A percentile compares a stretch with the other conserved stretches of the same genome.
phyloP scores from a whole-genome alignment of 257 asterid species.

The Eustoma russellianum region DNA sequence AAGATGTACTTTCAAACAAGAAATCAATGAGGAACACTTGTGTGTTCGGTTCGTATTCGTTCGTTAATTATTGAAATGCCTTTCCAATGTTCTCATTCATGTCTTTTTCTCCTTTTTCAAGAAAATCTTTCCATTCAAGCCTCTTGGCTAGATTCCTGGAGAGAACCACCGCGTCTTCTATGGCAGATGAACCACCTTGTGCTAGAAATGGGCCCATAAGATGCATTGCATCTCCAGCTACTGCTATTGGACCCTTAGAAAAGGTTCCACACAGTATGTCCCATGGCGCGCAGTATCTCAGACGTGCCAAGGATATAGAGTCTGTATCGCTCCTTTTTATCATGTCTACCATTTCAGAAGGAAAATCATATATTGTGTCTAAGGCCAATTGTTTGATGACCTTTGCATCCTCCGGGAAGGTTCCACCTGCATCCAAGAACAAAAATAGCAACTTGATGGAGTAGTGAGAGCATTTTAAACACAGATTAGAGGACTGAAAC shows the following conservation, averaged over 20 bases:
- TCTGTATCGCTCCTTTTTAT: conserved; percentile 17
- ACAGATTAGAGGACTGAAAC: neutral
- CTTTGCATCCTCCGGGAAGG: conserved; percentile 20
- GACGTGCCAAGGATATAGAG: conserved; percentile 19
- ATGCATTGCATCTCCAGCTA: conserved; percentile 45
- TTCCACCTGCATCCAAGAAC: conserved; percentile 10
- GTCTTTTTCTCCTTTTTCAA: neutral
- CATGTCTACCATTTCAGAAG: conserved; percentile 20
- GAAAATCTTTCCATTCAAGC: neutral
- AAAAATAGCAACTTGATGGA: too few species aligned
- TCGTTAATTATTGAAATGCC: conserved; percentile 20
- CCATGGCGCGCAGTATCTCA: conserved; percentile 36
- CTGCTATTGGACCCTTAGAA: conserved; percentile 19
- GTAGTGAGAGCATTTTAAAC: too few species aligned
- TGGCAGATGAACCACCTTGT: conserved; percentile 32
- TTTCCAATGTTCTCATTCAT: conserved; percentile 4
- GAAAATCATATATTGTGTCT: conserved; percentile 11
- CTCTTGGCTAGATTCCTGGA: conserved; percentile 25
- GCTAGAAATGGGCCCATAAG: conserved; percentile 37
- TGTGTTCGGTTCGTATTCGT: conserved; percentile 17
- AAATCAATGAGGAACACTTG: conserved; percentile 20
- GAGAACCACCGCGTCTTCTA: conserved; percentile 38
- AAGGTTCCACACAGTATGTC: conserved; percentile 21
- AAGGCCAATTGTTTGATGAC: conserved; percentile 17
- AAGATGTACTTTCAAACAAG: conserved; percentile 9